Evolutionary conservation across 192 early-diverging fungal genomes (phyloP), one percentile per base, ranked within the genome.

Genomic region (Linnemannia hyalina): DNA sequence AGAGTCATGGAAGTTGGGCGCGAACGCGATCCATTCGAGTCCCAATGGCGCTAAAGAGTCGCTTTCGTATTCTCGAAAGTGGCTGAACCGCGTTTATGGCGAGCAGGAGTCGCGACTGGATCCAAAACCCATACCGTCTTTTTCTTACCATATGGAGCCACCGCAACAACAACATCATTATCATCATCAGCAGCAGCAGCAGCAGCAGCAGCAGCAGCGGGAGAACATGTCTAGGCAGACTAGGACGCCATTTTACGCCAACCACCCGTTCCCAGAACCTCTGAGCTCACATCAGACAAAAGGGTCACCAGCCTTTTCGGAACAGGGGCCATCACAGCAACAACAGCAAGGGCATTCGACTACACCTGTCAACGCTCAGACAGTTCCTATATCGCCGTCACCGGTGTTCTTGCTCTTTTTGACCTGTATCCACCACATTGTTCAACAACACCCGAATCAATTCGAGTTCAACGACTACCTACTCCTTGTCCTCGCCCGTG

Each of bases 381-480:
- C 22, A 11, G 65, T 88, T 41, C 55, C 69, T 3, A 8, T 80
- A 13, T 72, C 83, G 9, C 78, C 89, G 6, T 80, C 89, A 3
- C 89, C 89, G 11, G 83, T 90, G 6, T 90, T 90, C 65, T 65
- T 90, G 11, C 82, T 90, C 32, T 90, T 90, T 70, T 22, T 90
- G 46, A 90, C 89, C 2, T 90, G 89, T 35, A 41, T 90, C 2
- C 89, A 90, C 54, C 86, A 88, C 38, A 78, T 90, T 65, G 71
- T 88, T 6, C 73, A 88, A 57, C 89, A 90, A 47, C 77, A 83
- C 70, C 89, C 89, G 18, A 38, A 35, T 16, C 71, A 49, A 20
- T 90, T 90, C 55, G 89, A 90, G 68, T 90, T 81, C 71, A 90
- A 90, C 46, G 86, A 88, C 40, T 90, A 88, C 29, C 38, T 90